phyloP scores from a whole-genome alignment of 306 rosid species.

The Benincasa hispida region DNA sequence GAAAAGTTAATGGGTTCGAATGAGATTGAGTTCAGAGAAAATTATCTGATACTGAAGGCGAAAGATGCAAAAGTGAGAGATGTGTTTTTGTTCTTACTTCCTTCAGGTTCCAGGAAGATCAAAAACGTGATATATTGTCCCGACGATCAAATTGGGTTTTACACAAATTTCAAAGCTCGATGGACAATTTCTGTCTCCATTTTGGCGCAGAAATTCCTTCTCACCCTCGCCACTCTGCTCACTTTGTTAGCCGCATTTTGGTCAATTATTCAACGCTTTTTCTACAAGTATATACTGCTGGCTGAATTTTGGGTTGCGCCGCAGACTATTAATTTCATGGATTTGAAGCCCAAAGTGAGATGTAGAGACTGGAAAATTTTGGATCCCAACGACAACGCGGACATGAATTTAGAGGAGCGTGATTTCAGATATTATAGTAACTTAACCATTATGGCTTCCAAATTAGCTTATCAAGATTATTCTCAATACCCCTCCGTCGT shows the following conservation, averaged over 20 bases:
- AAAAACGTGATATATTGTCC: constrained; percentile 35
- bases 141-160: not conserved
- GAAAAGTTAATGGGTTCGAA: constrained; percentile 16
- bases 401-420: not conserved
- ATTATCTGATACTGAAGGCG: constrained; percentile 28
- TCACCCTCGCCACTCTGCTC: constrained; percentile 6
- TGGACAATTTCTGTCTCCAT: constrained; percentile 49
- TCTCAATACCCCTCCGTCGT: not conserved
- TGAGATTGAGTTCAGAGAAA: not conserved
- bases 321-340: too few species aligned
- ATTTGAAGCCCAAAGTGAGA: not conserved
- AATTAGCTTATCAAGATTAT: constrained; percentile 11
- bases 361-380: not conserved
- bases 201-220: constrained; percentile 27
- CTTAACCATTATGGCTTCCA: constrained; percentile 27
- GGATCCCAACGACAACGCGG: too few species aligned
- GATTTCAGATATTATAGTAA: constrained; percentile 7
- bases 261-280: not conserved
- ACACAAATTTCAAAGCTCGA: constrained; percentile 22
- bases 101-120: constrained; percentile 16
- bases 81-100: constrained; percentile 25
- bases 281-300: not conserved
- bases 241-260: constrained; percentile 1
- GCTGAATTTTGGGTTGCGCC: too few species aligned
- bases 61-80: constrained; percentile 28